Evolutionary conservation across 2,329 filamentous ascomycete genomes (phyloP), one percentile per base, ranked within the genome.

Genomic region (Epichloe coenophiala): DNA sequence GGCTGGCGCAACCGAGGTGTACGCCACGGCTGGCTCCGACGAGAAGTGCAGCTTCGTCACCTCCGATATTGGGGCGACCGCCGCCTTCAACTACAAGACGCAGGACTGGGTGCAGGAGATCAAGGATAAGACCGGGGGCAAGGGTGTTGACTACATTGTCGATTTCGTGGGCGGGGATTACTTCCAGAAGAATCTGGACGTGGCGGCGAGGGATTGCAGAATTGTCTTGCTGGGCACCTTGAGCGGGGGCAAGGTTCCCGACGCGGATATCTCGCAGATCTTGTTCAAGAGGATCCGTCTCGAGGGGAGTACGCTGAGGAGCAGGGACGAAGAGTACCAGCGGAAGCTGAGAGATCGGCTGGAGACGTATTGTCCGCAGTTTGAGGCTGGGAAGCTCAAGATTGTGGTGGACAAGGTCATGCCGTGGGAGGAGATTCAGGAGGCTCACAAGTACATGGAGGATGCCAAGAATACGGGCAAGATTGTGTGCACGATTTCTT

Each of bases 131-230:
- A 95, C 89, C 0, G 76, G 76, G 47, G 84, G 83, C 4, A 81
- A 81, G 59, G 91, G 91, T 23, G 88, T 94, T 1, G 87, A 96
- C 63, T 70, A 91, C 52, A 86, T 95, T 42, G 76, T 96, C 36
- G 91, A 96, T 64, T 95, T 88, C 64, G 74, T 95, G 35, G 90
- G 89, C 8, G 84, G 80, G 17, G 72, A 70, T 43, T 91, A 94
- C 66, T 95, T 96, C 64, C 78, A 84, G 60, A 75, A 80, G 55
- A 94, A 96, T 64, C 66, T 96, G 37, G 76, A 86, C 33, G 84
- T 78, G 8, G 81, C 86, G 1, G 89, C 87, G 0, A 73, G 71
- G 42, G 91, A 96, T 63, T 85, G 80, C 1, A 76, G 77, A 12
- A 85, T 95, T 57, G 88, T 95, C 33, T 71, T 83, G 56, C 68